These are phyloP conservation scores for Lactifluus piperatus DNA, from an alignment of 768 basidiomycete genomes.

Conservation along the genomic window DNA sequence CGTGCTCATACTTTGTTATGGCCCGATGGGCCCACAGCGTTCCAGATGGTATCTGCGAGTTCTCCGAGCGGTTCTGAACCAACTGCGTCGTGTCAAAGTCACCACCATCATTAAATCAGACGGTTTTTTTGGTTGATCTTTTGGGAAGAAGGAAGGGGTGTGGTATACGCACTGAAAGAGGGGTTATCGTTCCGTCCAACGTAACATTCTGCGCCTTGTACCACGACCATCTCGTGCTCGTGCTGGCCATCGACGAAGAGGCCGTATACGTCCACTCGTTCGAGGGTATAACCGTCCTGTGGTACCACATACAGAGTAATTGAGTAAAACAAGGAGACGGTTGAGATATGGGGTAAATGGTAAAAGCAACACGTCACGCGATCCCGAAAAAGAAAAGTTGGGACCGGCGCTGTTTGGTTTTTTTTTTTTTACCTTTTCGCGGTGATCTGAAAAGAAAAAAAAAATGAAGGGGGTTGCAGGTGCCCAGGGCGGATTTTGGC, in stretches of 20 bases:
- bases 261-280: slow-evolving; percentile 65
- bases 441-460: slow-evolving; percentile 41
- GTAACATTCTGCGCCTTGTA: slow-evolving; percentile 69
- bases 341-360: no score
- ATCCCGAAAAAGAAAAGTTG: no score
- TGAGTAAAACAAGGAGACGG: neutral
- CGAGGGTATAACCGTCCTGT: slow-evolving; percentile 87
- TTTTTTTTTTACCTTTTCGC: slow-evolving; percentile 58
- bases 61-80: slow-evolving; percentile 71
- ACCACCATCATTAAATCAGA: no score
- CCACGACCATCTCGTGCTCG: slow-evolving; percentile 48
- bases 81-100: slow-evolving; percentile 36
- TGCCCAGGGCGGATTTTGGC: no score
- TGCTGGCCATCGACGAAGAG: slow-evolving; percentile 38
- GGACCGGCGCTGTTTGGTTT: no score
- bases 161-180: slow-evolving; percentile 63
- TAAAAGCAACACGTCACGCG: no score
- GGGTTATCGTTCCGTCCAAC: slow-evolving; percentile 84
- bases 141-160: no score
- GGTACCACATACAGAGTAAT: neutral
- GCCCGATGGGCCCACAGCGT: slow-evolving; percentile 78
- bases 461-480: no score
- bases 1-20: slow-evolving; percentile 60
- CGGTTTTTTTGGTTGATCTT: no score
- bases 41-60: slow-evolving; percentile 64